Evolutionary conservation across 2,329 filamentous ascomycete species (phyloP), one percentile per base, ranked within the genome.

Genomic region (Ophiostoma pallidulum): DNA sequence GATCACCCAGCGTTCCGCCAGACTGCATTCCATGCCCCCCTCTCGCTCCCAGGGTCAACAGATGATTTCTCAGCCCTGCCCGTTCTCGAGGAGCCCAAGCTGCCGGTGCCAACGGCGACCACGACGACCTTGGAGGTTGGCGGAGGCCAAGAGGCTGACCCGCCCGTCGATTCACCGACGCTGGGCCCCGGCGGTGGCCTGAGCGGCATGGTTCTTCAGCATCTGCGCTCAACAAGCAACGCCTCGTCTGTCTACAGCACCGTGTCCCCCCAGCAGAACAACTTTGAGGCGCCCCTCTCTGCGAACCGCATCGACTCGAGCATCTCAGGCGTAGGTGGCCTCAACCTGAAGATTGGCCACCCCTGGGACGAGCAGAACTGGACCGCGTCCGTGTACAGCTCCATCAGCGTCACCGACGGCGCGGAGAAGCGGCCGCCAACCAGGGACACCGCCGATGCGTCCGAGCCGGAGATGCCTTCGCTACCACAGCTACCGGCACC

Each of bases 191-290:
- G 70, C 14, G 67, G 68, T 16, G 88, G 86, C 1, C 71, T 96
- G 14, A 91, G 83, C 58, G 85, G 84, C 2, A 77, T 95, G 70
- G 82, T 95, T 39, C 80, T 84, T 28, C 83, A 90, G 52, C 92
- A 97, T 68, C 68, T 97, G 35, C 80, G 92, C 43, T 80, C 80
- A 29, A 80, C 83, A 53, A 97, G 91, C 65, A 83, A 82, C 50
- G 75, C 80, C 13, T 97, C 91, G 1, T 94, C 88, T 0, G 73
- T 92, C 22, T 88, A 87, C 55, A 78, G 77, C 22, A 51, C 41
- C 5, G 41, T 45, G 39, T 43, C 48, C 2, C 46, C 41, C 1
- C 48, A 45, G 16, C 35, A 16, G 18, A 39, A 32, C 13, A 26
- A 20, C 4, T 43, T 45, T 14, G 37, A 47, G 0, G 12, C 8